Percentiles rank a stretch among this genome's conserved stretches.
Evolutionary conservation across 768 basidiomycete species (phyloP).

Genomic region (Leccinum longicurvipes): DNA sequence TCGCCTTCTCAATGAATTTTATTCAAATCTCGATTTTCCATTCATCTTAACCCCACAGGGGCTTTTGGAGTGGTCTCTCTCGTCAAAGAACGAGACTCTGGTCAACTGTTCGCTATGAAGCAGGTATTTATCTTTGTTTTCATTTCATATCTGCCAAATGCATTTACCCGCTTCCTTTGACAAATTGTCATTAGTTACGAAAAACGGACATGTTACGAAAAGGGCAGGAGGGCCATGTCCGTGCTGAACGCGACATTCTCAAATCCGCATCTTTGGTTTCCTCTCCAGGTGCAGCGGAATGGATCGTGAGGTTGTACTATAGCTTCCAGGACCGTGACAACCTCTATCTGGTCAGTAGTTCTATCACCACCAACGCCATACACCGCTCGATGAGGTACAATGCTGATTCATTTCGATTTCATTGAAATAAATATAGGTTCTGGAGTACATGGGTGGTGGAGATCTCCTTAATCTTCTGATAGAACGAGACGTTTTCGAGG

Average conservation of each 20-base stretch:
- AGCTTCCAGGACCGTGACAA: conserved; percentile 95
- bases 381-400: conserved; percentile 26
- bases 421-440: conserved; percentile 54
- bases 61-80: conserved; percentile 96
- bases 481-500: conserved; percentile 86
- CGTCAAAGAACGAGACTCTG: conserved; percentile 76
- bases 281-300: conserved; percentile 74
- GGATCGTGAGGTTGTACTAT: conserved; percentile 93
- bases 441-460: conserved; percentile 95
- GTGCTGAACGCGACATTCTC: conserved; percentile 91
- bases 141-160: conserved; percentile 27
- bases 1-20: conserved; percentile 26
- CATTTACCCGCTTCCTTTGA: conserved; percentile 24
- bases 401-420: conserved; percentile 58
- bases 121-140: conserved; percentile 53
- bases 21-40: conserved; percentile 20
- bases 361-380: conserved; percentile 29
- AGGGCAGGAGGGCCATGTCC: conserved; percentile 96
- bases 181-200: conserved; percentile 52
- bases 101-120: conserved; percentile 93
- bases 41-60: conserved; percentile 47
- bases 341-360: conserved; percentile 79
- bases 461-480: conserved; percentile 96
- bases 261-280: conserved; percentile 83
- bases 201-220: conserved; percentile 93